Percentiles rank a stretch among this genome's conserved stretches.
These are phyloP conservation scores for Fonsecaea multimorphosa DNA, from an alignment of 2,329 filamentous ascomycete genomes.

Conservation along the genomic window DNA sequence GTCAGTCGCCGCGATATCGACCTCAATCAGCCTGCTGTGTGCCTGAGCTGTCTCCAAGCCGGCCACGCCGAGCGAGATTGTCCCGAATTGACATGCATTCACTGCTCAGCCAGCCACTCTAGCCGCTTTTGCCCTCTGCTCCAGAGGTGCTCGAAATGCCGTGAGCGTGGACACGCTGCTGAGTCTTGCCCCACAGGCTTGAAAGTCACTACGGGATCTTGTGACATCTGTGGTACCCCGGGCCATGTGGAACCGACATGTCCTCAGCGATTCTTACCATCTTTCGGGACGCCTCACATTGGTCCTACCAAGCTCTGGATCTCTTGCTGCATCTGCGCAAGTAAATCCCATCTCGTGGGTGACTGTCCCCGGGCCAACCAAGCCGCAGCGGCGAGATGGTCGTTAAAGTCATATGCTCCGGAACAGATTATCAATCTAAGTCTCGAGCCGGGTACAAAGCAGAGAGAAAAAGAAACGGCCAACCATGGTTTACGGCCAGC, in stretches of 20 bases:
- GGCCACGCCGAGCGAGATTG: conserved; percentile 54
- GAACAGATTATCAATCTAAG: conserved; percentile 50
- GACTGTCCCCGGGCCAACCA: conserved; percentile 50
- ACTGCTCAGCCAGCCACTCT: conserved; percentile 52
- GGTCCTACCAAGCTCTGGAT: conserved; percentile 50
- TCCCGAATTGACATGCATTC: conserved; percentile 51
- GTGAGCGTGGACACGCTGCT: conserved; percentile 64
- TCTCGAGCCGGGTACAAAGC: conserved; percentile 34
- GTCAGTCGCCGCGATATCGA: conserved; percentile 48
- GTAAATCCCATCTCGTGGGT: conserved; percentile 51
- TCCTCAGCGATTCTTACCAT: conserved; percentile 57
- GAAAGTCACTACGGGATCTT: conserved; percentile 62
- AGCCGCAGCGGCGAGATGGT: conserved; percentile 47
- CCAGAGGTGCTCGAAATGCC: conserved; percentile 61
- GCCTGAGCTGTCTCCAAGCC: conserved; percentile 50
- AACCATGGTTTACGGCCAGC: conserved; percentile 37
- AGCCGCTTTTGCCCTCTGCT: conserved; percentile 49
- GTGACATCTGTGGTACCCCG: conserved; percentile 63
- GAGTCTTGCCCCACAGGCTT: conserved; percentile 64
- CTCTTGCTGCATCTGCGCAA: conserved; percentile 53
- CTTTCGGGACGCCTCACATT: conserved; percentile 35
- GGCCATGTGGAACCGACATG: conserved; percentile 67
- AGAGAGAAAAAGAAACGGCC: conserved; percentile 36
- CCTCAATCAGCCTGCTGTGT: conserved; percentile 50
- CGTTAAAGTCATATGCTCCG: conserved; percentile 47